Evolutionary conservation across 1,284 basidiomycete species (phyloP), one percentile per base, ranked within the genome.

Genomic region (Moesziomyces aphidis): DNA sequence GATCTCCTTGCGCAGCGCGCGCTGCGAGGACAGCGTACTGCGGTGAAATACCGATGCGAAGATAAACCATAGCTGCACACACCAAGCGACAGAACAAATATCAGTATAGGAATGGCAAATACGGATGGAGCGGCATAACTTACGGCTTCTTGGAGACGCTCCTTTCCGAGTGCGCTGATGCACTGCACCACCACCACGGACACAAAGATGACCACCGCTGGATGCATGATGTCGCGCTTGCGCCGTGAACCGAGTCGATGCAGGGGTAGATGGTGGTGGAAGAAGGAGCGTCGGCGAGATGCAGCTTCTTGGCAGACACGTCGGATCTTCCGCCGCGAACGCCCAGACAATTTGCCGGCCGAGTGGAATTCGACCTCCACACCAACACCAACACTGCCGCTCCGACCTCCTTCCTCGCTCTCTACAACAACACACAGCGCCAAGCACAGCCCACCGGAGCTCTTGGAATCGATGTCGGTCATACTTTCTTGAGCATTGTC

Each of bases 171-270:
- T 34, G 50, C 47, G 6, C 63, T 34, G 48, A 79, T 66, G 47
- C 67, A 22, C 51, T 75, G 70, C 6, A 66, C 54, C 9, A 72
- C 24, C 31, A 79, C 54, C 19, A 73, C 73, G 5, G 64, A 60
- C 28, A 73, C 42, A 23, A 81, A 61, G 43, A 81, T 78, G n/a
- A 78, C 68, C 8, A 77, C 31, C 17, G 79, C 79, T 23, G 79
- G 76, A 61, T 81, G 79, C 76, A 81, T 80, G 26, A 36, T 61
- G 11, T 3, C 13, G 36, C 6, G 0, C 17, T 1, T 17, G 19
- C 39, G n/a, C 45, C 4, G 23, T 9, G 42, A 19, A 17, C 4
- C 23, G 28, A 19, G 39, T 19, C 17, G 39, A 42, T 17, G 39
- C n/a, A 42, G 24, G 19, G 31, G 47, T 5, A 15, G 21, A 15